Evolutionary conservation across 2,329 filamentous ascomycete species (phyloP).

Genomic region (Aspergillus sp.): DNA sequence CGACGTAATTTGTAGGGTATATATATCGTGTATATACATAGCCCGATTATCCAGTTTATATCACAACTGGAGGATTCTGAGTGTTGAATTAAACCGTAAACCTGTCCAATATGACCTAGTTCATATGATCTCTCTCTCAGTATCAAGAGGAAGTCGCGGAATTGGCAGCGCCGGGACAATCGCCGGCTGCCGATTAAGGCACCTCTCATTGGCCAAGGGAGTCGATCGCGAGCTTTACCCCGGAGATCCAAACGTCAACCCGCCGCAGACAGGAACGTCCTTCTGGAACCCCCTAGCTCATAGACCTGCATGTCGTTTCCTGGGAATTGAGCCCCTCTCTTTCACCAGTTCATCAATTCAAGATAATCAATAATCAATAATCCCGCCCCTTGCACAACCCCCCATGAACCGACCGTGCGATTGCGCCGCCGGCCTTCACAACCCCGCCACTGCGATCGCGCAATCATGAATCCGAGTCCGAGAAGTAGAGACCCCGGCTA

Average conservation of each 20-base stretch:
- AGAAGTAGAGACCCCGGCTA: conserved; percentile 12
- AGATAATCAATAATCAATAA: neutral
- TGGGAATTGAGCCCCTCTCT: neutral
- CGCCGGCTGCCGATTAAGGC: neutral
- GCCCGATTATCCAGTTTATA: no score
- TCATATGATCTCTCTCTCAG: no score
- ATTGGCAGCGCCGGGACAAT: neutral
- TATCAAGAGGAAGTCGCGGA: neutral
- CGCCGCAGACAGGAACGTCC: neutral
- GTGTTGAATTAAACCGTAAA: no score
- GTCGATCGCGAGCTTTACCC: conserved; percentile 1
- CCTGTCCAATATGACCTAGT: no score
- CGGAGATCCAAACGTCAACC: neutral
- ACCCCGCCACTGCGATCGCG: conserved; percentile 22
- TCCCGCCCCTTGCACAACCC: neutral
- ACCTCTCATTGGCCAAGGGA: neutral
- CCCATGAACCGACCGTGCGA: conserved; percentile 12
- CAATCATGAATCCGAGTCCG: conserved; percentile 22
- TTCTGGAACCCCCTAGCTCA: neutral
- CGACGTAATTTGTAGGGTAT: neutral
- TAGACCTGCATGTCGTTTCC: no score
- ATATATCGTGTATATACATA: no score
- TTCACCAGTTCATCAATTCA: neutral
- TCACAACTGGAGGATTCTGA: no score
- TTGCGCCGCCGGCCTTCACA: conserved; percentile 18